Evolutionary conservation across 2,329 filamentous ascomycete species (phyloP).

Genomic region (Fusarium fracticaudum): DNA sequence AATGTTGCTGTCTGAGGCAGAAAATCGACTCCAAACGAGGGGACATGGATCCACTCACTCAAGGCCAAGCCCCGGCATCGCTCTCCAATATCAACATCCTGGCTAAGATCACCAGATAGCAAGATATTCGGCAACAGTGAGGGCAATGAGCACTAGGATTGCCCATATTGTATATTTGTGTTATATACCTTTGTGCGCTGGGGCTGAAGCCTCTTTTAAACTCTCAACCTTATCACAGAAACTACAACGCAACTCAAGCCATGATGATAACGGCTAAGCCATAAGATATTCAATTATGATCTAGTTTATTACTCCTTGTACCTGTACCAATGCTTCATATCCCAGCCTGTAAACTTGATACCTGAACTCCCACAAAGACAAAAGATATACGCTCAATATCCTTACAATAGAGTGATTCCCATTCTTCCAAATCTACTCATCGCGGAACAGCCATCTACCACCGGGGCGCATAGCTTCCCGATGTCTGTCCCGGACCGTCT

Average conservation of each 20-base stretch:
- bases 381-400: not conserved
- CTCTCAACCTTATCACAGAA: not conserved
- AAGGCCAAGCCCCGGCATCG: slow-evolving; percentile 25
- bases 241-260: not conserved
- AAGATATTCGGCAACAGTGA: not conserved
- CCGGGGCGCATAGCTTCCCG: slow-evolving; percentile 81
- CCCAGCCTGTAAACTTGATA: not conserved
- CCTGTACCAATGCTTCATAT: not conserved
- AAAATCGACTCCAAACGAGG: slow-evolving; percentile 22
- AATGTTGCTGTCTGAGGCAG: slow-evolving; percentile 45
- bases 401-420: not conserved
- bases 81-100: slow-evolving; percentile 9
- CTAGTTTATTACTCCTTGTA: not conserved
- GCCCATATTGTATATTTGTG: not conserved
- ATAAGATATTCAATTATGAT: not conserved
- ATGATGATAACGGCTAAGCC: not conserved
- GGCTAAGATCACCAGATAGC: not conserved
- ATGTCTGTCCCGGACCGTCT: slow-evolving; percentile 76
- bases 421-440: slow-evolving; percentile 65
- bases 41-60: slow-evolving; percentile 24
- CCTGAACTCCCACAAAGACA: slow-evolving; percentile 1
- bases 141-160: not conserved
- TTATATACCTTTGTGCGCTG: not conserved
- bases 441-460: slow-evolving; percentile 82
- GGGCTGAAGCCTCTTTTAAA: not conserved